These are phyloP conservation scores for Coniochaeta sp. DNA, from an alignment of 2,329 filamentous ascomycete species.

Conservation along the genomic window DNA sequence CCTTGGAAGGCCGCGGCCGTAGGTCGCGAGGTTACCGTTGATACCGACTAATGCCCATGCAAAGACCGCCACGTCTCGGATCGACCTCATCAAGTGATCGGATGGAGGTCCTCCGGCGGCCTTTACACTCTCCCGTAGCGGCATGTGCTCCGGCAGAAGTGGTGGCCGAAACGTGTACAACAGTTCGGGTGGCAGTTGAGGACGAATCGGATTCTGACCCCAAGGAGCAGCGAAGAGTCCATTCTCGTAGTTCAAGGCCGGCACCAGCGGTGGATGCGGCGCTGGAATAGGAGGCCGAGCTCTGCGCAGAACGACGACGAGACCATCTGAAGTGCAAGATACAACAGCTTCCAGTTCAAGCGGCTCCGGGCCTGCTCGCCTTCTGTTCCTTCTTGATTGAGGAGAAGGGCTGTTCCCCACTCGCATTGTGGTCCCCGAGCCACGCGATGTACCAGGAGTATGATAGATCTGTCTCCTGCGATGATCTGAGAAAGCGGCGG, in stretches of 20 bases:
- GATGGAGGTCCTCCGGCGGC: conserved; percentile 44
- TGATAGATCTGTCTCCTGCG: conserved; percentile 1
- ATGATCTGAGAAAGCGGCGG: background rate
- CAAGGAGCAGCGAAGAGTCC: conserved; percentile 76
- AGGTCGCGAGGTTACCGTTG: conserved; percentile 64
- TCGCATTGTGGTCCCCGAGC: background rate
- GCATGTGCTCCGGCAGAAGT: conserved; percentile 35
- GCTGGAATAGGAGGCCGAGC: conserved; percentile 64
- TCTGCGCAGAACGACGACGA: conserved; percentile 72
- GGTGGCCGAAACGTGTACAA: conserved; percentile 35
- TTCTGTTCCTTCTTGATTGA: background rate
- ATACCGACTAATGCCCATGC: conserved; percentile 77
- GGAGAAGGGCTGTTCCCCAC: background rate
- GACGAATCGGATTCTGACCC: conserved; percentile 58
- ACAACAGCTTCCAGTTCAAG: conserved; percentile 84
- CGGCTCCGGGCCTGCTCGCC: conserved; percentile 21
- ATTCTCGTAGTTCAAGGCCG: conserved; percentile 39
- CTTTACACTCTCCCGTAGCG: conserved; percentile 33
- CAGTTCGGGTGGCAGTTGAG: conserved; percentile 32
- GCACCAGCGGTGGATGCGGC: conserved; percentile 39
- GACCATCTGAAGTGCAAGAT: conserved; percentile 80
- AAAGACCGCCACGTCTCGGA: conserved; percentile 81
- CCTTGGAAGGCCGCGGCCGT: conserved; percentile 51
- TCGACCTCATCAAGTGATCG: conserved; percentile 67
- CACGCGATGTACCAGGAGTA: conserved; percentile 11